A percentile compares a stretch with the other conserved stretches of the same genome.
Evolutionary conservation across 768 basidiomycete genomes (phyloP).

Genomic region (Tricholoma terreum): DNA sequence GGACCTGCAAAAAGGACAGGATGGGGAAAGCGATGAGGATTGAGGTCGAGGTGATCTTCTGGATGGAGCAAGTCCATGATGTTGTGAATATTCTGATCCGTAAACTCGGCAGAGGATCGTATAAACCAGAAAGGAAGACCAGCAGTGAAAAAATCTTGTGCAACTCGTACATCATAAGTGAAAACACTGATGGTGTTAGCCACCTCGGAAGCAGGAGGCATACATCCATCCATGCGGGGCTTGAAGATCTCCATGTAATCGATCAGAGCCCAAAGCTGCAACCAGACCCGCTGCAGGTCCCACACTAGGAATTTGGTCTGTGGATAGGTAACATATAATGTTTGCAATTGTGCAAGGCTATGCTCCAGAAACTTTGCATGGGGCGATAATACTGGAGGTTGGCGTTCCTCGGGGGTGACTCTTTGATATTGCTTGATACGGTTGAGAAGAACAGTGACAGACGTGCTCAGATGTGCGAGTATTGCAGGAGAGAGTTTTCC

Average conservation of each 20-base stretch:
- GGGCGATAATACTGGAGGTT: neutral
- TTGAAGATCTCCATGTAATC: constrained; percentile 3
- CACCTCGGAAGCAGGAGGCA: neutral
- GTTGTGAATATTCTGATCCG: neutral
- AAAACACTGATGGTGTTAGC: neutral
- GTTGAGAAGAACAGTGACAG: neutral
- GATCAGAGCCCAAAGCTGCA: neutral
- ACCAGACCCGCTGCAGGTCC: neutral
- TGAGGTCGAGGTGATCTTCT: neutral
- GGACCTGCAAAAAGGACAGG: too few relatives aligned
- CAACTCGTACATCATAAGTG: neutral
- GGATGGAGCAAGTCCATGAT: neutral
- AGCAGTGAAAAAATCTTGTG: neutral
- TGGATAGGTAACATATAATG: neutral
- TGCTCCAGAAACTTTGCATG: neutral
- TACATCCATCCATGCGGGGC: neutral
- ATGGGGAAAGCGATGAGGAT: neutral
- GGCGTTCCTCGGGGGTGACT: neutral
- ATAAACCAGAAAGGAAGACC: neutral
- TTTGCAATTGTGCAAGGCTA: neutral
- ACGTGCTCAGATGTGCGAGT: neutral
- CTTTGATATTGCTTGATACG: neutral
- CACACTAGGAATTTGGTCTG: neutral
- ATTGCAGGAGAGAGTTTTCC: neutral
- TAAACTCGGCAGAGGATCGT: neutral